Percentiles rank a stretch among this genome's conserved stretches.
Evolutionary conservation across 2,329 filamentous ascomycete genomes (phyloP).

Genomic region (Metarhizium robertsii): DNA sequence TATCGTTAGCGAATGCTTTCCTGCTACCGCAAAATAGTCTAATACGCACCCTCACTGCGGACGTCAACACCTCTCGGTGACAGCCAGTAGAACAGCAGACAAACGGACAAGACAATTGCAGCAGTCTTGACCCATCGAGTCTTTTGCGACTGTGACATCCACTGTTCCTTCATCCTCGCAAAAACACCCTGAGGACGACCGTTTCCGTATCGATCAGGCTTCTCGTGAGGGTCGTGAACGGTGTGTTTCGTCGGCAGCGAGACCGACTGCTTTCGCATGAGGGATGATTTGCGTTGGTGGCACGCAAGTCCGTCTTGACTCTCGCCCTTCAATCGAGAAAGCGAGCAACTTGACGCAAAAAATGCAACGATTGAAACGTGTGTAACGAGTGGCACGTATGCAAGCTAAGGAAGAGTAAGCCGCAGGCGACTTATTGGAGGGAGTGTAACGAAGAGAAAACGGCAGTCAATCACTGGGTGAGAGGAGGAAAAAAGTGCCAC

Average conservation of each 20-base stretch:
- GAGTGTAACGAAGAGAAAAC: background rate
- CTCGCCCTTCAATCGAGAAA: background rate
- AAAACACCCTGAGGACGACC: conserved; percentile 38
- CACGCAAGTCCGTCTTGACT: background rate
- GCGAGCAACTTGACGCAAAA: background rate
- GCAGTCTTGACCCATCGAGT: conserved; percentile 57
- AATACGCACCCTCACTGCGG: conserved; percentile 33
- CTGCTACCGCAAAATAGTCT: background rate
- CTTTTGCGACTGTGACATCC: conserved; percentile 55
- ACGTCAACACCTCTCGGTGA: conserved; percentile 49
- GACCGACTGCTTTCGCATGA: conserved; percentile 57
- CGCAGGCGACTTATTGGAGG: background rate
- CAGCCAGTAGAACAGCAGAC: conserved; percentile 55
- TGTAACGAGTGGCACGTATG: conserved; percentile 17
- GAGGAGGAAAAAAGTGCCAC: background rate
- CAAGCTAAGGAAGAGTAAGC: conserved; percentile 3
- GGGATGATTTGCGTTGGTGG: conserved; percentile 8
- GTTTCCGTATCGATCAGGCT: conserved; percentile 50
- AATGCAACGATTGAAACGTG: conserved; percentile 9
- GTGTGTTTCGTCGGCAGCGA: conserved; percentile 52
- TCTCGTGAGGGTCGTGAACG: conserved; percentile 55
- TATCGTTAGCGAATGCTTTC: background rate
- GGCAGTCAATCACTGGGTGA: background rate
- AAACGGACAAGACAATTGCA: conserved; percentile 49
- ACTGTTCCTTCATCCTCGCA: conserved; percentile 46